Evolutionary conservation across 1,284 basidiomycete species (phyloP).

Genomic region (Ceratobasidium sp.): DNA sequence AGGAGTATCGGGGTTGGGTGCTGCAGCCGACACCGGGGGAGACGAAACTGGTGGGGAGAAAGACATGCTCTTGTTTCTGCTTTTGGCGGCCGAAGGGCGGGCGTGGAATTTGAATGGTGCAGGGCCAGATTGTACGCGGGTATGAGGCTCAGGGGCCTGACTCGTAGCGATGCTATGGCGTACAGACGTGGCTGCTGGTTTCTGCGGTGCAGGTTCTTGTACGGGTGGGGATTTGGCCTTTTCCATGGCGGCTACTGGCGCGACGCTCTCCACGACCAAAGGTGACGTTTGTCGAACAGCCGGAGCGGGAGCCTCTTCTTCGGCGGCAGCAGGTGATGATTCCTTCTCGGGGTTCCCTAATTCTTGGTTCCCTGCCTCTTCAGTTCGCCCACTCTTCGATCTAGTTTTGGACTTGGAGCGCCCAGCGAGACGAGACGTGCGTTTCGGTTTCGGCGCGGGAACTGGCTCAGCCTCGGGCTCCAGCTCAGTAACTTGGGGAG

Average conservation of each 20-base stretch:
- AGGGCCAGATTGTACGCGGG: slow-evolving; percentile 10
- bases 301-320: neutral
- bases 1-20: neutral
- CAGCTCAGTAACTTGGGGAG: too few relatives aligned
- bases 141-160: neutral
- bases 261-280: neutral
- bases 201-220: neutral
- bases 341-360: neutral
- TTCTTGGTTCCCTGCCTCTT: neutral
- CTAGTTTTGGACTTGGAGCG: slow-evolving; percentile 39
- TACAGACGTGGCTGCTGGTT: neutral
- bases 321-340: neutral
- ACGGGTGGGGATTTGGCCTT: neutral
- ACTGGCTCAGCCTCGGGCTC: neutral
- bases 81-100: neutral
- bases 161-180: neutral
- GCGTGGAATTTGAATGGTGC: slow-evolving; percentile 36
- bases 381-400: slow-evolving; percentile 9
- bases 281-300: neutral
- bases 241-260: neutral
- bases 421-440: slow-evolving; percentile 16
- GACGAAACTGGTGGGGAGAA: neutral
- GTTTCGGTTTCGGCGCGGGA: slow-evolving; percentile 12
- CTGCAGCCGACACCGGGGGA: neutral
- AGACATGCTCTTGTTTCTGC: slow-evolving; percentile 13